A percentile compares a stretch with the other conserved stretches of the same genome.
Evolutionary conservation across 345 rosid species (phyloP).

Genomic region (Lumnitzera littorea): DNA sequence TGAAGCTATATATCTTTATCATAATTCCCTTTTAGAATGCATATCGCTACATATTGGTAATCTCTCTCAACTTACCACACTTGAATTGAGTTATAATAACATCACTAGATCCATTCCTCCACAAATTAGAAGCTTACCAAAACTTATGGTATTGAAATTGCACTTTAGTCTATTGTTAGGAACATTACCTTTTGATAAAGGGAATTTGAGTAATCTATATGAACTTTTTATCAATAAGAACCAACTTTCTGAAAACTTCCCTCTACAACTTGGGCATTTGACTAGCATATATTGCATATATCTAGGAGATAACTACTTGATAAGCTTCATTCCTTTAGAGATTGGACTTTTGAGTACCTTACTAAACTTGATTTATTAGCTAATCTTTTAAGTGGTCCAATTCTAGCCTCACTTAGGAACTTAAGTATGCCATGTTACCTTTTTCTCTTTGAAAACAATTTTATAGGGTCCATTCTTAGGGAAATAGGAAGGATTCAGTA

Average conservation of each 20-base stretch:
- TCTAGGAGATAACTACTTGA: not conserved
- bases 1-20: not conserved
- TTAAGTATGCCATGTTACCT: not conserved
- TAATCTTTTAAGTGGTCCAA: not conserved
- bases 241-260: no score
- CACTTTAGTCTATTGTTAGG: no score
- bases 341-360: not conserved
- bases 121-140: not conserved
- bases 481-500: not conserved
- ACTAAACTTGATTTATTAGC: not conserved
- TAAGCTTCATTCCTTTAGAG: not conserved
- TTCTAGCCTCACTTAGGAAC: constrained; percentile 1
- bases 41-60: constrained; percentile 14
- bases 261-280: not conserved
- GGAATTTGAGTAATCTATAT: no score
- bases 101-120: not conserved
- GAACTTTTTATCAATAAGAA: no score
- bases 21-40: constrained; percentile 12
- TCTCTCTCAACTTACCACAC: constrained; percentile 12
- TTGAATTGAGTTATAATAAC: constrained; percentile 6
- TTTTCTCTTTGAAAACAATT: not conserved
- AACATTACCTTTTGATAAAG: no score
- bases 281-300: not conserved
- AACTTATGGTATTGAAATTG: not conserved
- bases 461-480: not conserved